These are phyloP conservation scores for Styphnolobium japonicum DNA, from an alignment of 306 rosid species.

Conservation along the genomic window DNA sequence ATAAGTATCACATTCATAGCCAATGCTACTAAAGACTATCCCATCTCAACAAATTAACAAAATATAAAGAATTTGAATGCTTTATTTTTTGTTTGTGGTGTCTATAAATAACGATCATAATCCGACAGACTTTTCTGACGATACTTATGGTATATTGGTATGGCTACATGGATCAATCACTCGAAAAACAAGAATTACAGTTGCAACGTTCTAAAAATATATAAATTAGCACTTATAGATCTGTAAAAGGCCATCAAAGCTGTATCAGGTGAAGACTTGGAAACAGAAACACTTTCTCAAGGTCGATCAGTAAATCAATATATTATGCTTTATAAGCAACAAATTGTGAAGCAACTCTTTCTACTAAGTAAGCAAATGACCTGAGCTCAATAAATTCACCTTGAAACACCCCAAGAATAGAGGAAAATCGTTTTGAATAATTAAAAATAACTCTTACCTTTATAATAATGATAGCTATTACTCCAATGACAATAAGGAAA, in stretches of 20 bases:
- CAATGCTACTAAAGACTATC: background rate
- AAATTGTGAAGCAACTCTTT: conserved; percentile 1
- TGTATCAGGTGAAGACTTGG: background rate
- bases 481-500: conserved; percentile 76
- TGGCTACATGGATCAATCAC: background rate
- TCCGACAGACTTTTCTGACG: background rate
- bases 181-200: no score
- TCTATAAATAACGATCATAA: background rate
- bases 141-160: background rate
- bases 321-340: background rate
- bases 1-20: background rate
- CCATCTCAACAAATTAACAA: background rate
- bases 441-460: background rate
- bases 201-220: background rate
- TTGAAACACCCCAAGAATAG: background rate
- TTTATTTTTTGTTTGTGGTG: background rate
- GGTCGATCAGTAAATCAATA: conserved; percentile 7
- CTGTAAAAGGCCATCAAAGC: background rate
- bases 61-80: background rate
- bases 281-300: background rate
- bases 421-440: background rate
- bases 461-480: conserved; percentile 79
- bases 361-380: background rate
- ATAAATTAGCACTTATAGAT: background rate
- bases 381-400: background rate